Conservation (phyloP, 2,329 filamentous ascomycete species). For the Elsinoe necatrix region DNA sequence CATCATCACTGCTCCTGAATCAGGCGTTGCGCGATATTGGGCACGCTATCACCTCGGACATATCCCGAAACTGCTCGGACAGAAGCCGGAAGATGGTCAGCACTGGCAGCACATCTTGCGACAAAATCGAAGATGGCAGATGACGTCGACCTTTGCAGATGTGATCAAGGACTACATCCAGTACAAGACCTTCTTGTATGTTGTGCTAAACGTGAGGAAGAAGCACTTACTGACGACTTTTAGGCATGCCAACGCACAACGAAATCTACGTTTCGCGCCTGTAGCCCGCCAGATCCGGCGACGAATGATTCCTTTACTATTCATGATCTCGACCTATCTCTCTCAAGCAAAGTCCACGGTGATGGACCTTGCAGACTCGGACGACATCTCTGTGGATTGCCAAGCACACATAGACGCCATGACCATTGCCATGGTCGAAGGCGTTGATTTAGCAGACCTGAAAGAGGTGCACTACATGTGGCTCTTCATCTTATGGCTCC, state of each 20-base stretch:
- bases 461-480: conserved; percentile 15
- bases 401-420: conserved; percentile 9
- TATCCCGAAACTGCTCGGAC: conserved; percentile 9
- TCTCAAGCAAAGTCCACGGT: conserved; percentile 4
- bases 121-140: conserved; percentile 13
- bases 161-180: conserved; percentile 14
- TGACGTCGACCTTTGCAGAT: conserved; percentile 10
- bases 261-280: conserved; percentile 10
- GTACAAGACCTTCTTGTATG: conserved; percentile 16
- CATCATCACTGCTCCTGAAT: conserved; percentile 1
- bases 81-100: conserved; percentile 7
- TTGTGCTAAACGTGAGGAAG: not conserved
- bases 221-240: not conserved
- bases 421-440: conserved; percentile 9
- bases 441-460: conserved; percentile 8
- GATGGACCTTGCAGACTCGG: conserved; percentile 1
- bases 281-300: conserved; percentile 10
- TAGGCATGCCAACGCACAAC: conserved; percentile 13
- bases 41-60: conserved; percentile 8
- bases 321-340: conserved; percentile 12
- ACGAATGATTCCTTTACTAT: conserved; percentile 14
- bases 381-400: conserved; percentile 8
- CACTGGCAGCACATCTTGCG: conserved; percentile 11
- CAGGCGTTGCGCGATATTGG: conserved; percentile 14
- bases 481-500: conserved; percentile 15